Evolutionary conservation across 331 rosid species (phyloP).

Genomic region (Rosa hybrid): DNA sequence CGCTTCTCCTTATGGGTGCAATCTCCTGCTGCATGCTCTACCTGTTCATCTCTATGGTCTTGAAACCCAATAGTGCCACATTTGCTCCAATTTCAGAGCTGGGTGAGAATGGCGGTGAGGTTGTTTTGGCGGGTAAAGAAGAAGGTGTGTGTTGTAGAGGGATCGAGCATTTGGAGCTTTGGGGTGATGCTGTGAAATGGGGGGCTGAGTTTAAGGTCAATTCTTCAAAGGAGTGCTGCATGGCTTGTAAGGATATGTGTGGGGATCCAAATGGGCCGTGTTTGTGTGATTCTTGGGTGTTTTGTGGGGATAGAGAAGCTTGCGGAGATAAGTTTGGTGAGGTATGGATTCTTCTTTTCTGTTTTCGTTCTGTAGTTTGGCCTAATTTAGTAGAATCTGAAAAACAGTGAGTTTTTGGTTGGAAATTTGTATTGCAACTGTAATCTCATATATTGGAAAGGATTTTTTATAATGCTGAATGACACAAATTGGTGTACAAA

Average conservation of each 20-base stretch:
- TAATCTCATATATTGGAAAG: background rate
- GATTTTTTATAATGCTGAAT: background rate
- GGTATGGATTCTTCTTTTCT: conserved; percentile 36
- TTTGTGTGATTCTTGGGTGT: conserved; percentile 89
- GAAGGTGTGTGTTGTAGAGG: conserved; percentile 66
- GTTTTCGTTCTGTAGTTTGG: background rate
- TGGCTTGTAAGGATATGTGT: conserved; percentile 85
- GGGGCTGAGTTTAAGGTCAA: conserved; percentile 77
- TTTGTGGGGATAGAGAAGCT: conserved; percentile 65
- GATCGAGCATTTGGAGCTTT: conserved; percentile 70
- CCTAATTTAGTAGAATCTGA: background rate
- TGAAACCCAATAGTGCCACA: conserved; percentile 18
- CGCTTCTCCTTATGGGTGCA: conserved; percentile 42
- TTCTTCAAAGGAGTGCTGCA: conserved; percentile 64
- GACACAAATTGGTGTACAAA: background rate
- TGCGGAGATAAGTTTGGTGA: conserved; percentile 85
- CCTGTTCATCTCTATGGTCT: conserved; percentile 41
- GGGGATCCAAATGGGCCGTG: conserved; percentile 66
- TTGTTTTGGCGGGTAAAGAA: conserved; percentile 5
- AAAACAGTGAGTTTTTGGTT: background rate
- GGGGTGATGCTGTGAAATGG: conserved; percentile 95
- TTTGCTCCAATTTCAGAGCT: conserved; percentile 22
- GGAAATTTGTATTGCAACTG: background rate
- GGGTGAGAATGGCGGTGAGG: conserved; percentile 23
- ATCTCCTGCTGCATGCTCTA: conserved; percentile 62